Percentiles rank a stretch among this genome's conserved stretches.
Evolutionary conservation across 768 basidiomycete species (phyloP).

Genomic region (Lentinula edodes): DNA sequence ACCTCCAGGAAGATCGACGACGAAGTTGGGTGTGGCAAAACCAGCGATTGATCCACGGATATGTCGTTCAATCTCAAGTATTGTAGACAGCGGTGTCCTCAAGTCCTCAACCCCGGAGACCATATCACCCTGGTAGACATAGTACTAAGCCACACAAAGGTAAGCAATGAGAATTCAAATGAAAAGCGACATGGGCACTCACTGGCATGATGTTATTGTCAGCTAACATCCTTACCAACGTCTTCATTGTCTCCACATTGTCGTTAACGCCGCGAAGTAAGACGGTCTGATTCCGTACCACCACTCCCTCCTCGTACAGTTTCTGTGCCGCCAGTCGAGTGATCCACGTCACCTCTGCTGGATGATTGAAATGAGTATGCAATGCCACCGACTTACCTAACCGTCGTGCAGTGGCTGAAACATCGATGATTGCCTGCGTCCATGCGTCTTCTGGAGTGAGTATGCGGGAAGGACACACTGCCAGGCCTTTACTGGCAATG

Average conservation of each 20-base stretch:
- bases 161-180: neutral
- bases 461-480: neutral
- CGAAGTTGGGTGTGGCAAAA: constrained; percentile 14
- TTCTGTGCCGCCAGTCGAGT: constrained; percentile 4
- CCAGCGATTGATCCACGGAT: constrained; percentile 14
- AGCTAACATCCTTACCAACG: neutral
- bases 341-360: constrained; percentile 15
- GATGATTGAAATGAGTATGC: constrained; percentile 17
- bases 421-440: constrained; percentile 9
- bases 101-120: constrained; percentile 16
- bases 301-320: neutral
- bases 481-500: neutral
- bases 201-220: neutral
- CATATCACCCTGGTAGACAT: constrained; percentile 18
- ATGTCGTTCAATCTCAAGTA: constrained; percentile 12
- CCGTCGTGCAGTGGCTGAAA: constrained; percentile 9
- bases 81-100: constrained; percentile 15
- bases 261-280: neutral
- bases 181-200: neutral
- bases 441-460: constrained; percentile 1
- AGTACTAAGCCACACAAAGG: constrained; percentile 8
- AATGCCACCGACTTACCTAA: constrained; percentile 14
- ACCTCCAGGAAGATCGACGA: constrained; percentile 16
- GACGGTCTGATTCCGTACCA: neutral
- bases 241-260: neutral